A percentile compares a stretch with the other conserved stretches of the same genome.
Evolutionary conservation across 495 filamentous ascomycete genomes (phyloP).

Genomic region (Annulohypoxylon moriforme): DNA sequence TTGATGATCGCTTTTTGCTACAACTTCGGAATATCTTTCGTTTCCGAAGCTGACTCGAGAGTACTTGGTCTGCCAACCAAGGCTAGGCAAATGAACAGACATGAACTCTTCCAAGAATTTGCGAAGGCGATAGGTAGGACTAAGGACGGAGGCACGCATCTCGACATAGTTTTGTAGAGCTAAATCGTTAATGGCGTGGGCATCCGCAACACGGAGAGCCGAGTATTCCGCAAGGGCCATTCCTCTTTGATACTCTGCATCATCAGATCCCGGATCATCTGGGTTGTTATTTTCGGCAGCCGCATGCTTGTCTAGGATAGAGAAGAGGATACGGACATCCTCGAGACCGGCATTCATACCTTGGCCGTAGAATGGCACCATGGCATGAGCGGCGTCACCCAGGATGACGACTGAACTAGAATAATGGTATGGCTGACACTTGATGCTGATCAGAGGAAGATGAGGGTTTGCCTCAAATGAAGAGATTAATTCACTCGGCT

Average conservation of each 20-base stretch:
- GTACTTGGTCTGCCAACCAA: conserved; percentile 94
- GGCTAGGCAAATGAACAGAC: conserved; percentile 74
- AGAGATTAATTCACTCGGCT: conserved; percentile 69
- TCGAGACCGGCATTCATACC: conserved; percentile 90
- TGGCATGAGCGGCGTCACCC: conserved; percentile 95
- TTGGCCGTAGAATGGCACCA: conserved; percentile 95
- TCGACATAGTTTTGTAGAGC: conserved; percentile 92
- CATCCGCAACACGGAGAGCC: conserved; percentile 75
- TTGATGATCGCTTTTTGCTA: conserved; percentile 73
- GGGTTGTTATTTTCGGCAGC: conserved; percentile 46
- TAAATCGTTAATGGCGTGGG: conserved; percentile 90
- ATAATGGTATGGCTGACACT: conserved; percentile 89
- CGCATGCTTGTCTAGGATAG: conserved; percentile 73
- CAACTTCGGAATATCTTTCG: conserved; percentile 87
- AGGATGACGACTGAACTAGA: conserved; percentile 81
- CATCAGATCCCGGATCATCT: conserved; percentile 6
- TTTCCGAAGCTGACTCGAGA: conserved; percentile 92
- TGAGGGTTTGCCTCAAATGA: conserved; percentile 86
- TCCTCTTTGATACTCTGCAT: conserved; percentile 56
- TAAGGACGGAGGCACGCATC: conserved; percentile 86
- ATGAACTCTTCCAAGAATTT: conserved; percentile 90
- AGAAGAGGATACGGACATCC: conserved; percentile 84
- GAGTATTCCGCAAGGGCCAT: conserved; percentile 80
- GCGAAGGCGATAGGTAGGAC: conserved; percentile 76
- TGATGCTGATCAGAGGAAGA: conserved; percentile 90